Evolutionary conservation across 1,284 basidiomycete species (phyloP), one percentile per base, ranked within the genome.

Genomic region (Ceratobasidium sp.): DNA sequence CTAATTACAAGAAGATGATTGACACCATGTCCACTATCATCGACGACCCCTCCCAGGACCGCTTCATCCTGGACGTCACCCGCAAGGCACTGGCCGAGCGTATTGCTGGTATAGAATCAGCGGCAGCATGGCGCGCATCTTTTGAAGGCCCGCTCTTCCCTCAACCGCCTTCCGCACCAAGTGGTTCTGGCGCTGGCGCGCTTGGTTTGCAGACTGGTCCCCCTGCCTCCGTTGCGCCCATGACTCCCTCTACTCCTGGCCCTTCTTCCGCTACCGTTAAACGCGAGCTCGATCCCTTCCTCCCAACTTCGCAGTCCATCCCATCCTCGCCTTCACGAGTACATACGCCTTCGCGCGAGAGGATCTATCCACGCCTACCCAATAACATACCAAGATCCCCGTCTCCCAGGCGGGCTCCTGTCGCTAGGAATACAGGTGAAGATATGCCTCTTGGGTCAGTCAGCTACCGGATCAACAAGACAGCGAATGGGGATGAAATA

Each of bases 201-300:
- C 62, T 67, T 53, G 62, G 62, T n/a, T 43, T 67, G 18, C 62
- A 67, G 34, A 55, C 50, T 18, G 50, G 62, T 21, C 62, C 45
- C 34, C 28, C 61, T 18, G 46, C 30, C 60, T 43, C 41, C 9
- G 45, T n/a, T 32, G 62, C 48, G n/a, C 62, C 62, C 1, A 67
- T 67, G 62, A 67, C 62, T 1, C 62, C 62, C 9, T 67, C 62
- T 1, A 67, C 62, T 53, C 62, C 62, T 26, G 62, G 62, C 18
- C 62, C 30, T 16, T 67, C 28, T 18, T 39, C 50, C 1, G 21
- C 32, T 6, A 16, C 6, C 16, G 46, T 50, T 10, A 55, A 55
- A 16, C 62, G 62, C 16, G 62, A 67, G 6, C 46, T 18, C n/a
- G 55, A 55, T n/a, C n/a, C n/a, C 14, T 23, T 26, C 14, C 18